Base-by-base conservation (phyloP, 1,139 yeast genomes). In the Starmera stellimalicola region DNA sequence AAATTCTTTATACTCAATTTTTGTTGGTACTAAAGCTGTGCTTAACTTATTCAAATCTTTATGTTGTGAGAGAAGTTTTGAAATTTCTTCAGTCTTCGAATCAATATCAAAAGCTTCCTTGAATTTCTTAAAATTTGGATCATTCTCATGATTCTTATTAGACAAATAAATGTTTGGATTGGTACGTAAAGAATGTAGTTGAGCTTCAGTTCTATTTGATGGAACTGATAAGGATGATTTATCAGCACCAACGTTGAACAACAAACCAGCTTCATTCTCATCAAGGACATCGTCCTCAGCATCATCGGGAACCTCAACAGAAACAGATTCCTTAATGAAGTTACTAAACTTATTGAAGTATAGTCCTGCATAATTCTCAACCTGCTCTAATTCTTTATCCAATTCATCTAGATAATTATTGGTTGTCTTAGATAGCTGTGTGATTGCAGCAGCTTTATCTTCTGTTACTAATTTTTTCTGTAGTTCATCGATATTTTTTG, bases 1-100 rank as follows among this genome's bases (percentile, higher is more conserved):
- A 54, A 88, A 88, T 30, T 63, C 62, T 20, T 67, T 62, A 44
- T 76, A 80, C 1, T 74, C 48, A 12, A 84, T 60, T 41, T 68
- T 55, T 2, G 66, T 71, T 0, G 94, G 94, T 1, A 84, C 94
- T 10, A 87, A 52, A 15, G 63, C 62, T 36, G 76, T 74, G 76
- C 76, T 75, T 31, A 82, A 57, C 27, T 61, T 60, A 22, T 68
- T 61, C 41, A 87, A 66, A 14, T 77, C 69, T 14, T 74, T 68
- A 43, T 76, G 70, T 37, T 61, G 54, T 25, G 61, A 53, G 35
- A 83, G 59, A 20, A 74, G 62, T 1, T 45, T 51, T 3, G 75
- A 51, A 33, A 80, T 77, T 31, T 67, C 70, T 1, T 60, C 63
- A 1, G 85, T 74, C 41, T 70, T 72, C 2, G 47, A 36, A 23